A percentile compares a stretch with the other conserved stretches of the same genome.
phyloP scores from a whole-genome alignment of 192 early-diverging fungal genomes.

The Coemansia sp. region DNA sequence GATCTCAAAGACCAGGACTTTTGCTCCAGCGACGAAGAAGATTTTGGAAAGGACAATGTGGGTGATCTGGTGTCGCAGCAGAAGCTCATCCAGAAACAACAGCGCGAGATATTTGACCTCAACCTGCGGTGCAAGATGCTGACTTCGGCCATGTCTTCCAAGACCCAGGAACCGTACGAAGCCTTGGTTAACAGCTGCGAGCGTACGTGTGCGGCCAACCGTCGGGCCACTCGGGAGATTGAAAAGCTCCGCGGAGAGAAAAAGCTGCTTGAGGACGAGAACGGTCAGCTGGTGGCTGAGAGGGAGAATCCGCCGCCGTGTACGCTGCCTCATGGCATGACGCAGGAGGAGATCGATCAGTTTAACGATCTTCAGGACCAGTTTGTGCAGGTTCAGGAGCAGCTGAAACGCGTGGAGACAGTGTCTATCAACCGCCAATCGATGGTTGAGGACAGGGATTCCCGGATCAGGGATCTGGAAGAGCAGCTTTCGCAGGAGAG shows the following conservation, averaged over 20 bases:
- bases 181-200: conserved; percentile 25
- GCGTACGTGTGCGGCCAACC: conserved; percentile 48
- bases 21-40: conserved; percentile 50
- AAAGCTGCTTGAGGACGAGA: conserved; percentile 15
- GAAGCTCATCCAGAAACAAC: conserved; percentile 53
- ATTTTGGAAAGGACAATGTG: conserved; percentile 38
- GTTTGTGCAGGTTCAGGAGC: conserved; percentile 4
- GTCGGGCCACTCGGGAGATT: conserved; percentile 37
- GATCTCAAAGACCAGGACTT: conserved; percentile 50
- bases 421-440: conserved; percentile 15
- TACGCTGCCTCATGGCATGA: conserved; percentile 20
- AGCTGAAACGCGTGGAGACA: conserved; percentile 12
- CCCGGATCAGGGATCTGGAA: conserved; percentile 21
- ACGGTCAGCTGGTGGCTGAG: conserved; percentile 10
- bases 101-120: conserved; percentile 48
- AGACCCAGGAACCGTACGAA: conserved; percentile 28
- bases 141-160: conserved; percentile 22
- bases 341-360: conserved; percentile 10
- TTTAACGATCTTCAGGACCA: conserved; percentile 12
- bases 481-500: conserved; percentile 30
- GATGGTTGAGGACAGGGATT: conserved; percentile 26
- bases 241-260: conserved; percentile 23
- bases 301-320: conserved; percentile 24
- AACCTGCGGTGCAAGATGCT: conserved; percentile 42
- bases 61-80: conserved; percentile 53